phyloP scores from a whole-genome alignment of 2,329 filamentous ascomycete genomes.

The Paecilomyces dactylethromorphus region DNA sequence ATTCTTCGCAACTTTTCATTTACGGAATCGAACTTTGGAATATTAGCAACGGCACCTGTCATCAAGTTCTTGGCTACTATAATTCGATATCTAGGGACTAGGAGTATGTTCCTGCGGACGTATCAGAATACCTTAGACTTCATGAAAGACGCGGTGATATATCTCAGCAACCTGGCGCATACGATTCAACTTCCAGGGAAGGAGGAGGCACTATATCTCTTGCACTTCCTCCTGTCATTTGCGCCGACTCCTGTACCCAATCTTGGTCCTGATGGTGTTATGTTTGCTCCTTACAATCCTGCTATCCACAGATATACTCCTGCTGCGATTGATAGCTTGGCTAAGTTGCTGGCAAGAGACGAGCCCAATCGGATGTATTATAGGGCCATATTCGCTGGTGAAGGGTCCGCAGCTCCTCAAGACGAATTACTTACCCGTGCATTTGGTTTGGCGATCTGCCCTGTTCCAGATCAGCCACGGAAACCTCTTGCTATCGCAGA shows the following conservation, averaged over 20 bases:
- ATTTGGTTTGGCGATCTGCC: conserved; percentile 79
- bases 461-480: conserved; percentile 66
- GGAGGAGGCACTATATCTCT: conserved; percentile 77
- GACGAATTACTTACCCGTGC: conserved; percentile 79
- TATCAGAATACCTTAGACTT: conserved; percentile 86
- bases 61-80: conserved; percentile 78
- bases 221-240: conserved; percentile 88
- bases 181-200: conserved; percentile 73
- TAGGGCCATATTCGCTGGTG: conserved; percentile 70
- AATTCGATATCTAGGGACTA: conserved; percentile 81
- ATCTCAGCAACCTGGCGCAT: conserved; percentile 82
- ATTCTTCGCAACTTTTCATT: conserved; percentile 92
- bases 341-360: conserved; percentile 85
- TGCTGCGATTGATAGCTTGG: conserved; percentile 79
- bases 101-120: conserved; percentile 76
- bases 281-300: conserved; percentile 77
- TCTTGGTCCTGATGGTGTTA: conserved; percentile 50
- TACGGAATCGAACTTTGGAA: conserved; percentile 65
- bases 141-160: conserved; percentile 89
- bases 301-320: conserved; percentile 80
- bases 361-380: conserved; percentile 87
- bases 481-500: conserved; percentile 65
- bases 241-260: conserved; percentile 70
- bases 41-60: conserved; percentile 69
- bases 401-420: conserved; percentile 57